phyloP scores from a whole-genome alignment of 352 stramenopile species.

The Phytophthora cajani region DNA sequence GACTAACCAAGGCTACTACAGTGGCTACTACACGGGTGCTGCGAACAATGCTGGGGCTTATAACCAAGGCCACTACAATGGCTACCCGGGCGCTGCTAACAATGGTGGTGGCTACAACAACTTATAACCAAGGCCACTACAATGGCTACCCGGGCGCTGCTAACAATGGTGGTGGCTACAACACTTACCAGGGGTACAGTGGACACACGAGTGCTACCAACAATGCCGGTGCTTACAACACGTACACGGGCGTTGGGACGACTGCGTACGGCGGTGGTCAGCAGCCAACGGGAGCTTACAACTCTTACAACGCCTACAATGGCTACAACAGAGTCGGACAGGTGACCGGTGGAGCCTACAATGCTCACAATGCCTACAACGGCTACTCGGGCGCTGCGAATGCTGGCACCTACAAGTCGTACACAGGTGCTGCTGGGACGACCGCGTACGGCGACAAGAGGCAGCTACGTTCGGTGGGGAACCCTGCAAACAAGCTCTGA shows the following conservation, averaged over 20 bases:
- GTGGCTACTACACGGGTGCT: neutral
- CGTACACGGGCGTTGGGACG: neutral
- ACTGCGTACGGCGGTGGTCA: neutral
- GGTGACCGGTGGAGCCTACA: neutral
- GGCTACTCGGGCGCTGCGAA: neutral
- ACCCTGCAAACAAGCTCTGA: neutral
- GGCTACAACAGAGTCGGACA: neutral
- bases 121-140: neutral
- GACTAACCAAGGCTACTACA: neutral
- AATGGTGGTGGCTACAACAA: neutral
- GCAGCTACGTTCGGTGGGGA: neutral
- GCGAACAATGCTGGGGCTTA: neutral
- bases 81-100: neutral
- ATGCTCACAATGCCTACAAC: conserved; percentile 13
- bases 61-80: neutral
- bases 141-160: neutral
- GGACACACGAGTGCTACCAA: neutral
- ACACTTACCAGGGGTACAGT: conserved; percentile 3
- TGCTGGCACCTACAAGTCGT: neutral
- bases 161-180: neutral
- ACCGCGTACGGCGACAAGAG: neutral
- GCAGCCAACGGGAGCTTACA: neutral
- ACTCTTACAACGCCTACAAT: neutral
- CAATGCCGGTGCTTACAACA: neutral
- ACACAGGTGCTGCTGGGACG: neutral